These are phyloP conservation scores for Geotrichum ghanense DNA, from an alignment of 805 yeast species.

Conservation along the genomic window DNA sequence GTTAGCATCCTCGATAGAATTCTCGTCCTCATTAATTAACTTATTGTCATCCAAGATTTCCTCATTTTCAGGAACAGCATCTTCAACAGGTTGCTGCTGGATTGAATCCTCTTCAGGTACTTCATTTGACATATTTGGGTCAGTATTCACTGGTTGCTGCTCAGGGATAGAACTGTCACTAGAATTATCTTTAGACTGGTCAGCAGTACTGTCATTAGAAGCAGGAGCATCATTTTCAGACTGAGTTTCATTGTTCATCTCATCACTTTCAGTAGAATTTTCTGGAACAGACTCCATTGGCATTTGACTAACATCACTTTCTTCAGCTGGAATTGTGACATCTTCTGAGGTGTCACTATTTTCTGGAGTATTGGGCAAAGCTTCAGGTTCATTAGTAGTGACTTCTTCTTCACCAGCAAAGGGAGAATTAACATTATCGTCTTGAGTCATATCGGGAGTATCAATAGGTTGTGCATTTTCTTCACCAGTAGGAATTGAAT, in stretches of 20 bases:
- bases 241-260: too few species aligned
- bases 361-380: neutral
- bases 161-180: neutral
- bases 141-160: too few species aligned
- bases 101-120: constrained; percentile 5
- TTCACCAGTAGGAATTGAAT: too few species aligned
- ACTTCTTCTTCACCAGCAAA: neutral
- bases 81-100: neutral
- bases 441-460: too few species aligned
- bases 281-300: too few species aligned
- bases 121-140: too few species aligned
- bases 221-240: too few species aligned
- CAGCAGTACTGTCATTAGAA: constrained; percentile 8
- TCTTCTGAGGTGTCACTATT: neutral
- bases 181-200: constrained; percentile 3
- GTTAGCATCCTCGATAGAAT: constrained; percentile 2
- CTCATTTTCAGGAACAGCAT: neutral
- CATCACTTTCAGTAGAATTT: too few species aligned
- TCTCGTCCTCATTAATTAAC: neutral
- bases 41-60: neutral
- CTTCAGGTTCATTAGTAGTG: neutral
- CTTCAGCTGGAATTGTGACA: too few species aligned
- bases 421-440: too few species aligned
- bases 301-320: too few species aligned
- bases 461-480: too few species aligned